These are phyloP conservation scores for Trametes hirsuta DNA, from an alignment of 1,284 basidiomycete genomes.

Conservation along the genomic window DNA sequence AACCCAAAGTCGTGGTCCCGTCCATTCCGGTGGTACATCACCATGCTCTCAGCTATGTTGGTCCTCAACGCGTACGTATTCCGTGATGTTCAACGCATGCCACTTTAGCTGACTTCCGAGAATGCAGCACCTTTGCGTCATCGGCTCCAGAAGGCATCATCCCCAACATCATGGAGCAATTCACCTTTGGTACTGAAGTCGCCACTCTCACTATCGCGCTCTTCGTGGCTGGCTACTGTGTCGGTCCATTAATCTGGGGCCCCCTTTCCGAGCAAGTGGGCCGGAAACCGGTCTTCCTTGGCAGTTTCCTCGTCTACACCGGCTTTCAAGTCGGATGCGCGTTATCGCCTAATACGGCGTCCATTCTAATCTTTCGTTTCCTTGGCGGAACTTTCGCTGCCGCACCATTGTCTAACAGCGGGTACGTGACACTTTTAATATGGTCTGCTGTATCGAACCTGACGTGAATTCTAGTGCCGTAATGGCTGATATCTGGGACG, in stretches of 20 bases:
- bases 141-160: slow-evolving; percentile 57
- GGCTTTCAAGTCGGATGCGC: slow-evolving; percentile 37
- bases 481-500: slow-evolving; percentile 41
- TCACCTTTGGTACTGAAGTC: slow-evolving; percentile 57
- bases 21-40: slow-evolving; percentile 66
- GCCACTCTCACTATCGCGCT: slow-evolving; percentile 43
- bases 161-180: slow-evolving; percentile 50
- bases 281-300: slow-evolving; percentile 67
- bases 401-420: slow-evolving; percentile 35
- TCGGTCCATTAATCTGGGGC: slow-evolving; percentile 68
- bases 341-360: slow-evolving; percentile 34
- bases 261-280: slow-evolving; percentile 63
- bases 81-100: too few relatives aligned
- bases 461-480: slow-evolving; percentile 29
- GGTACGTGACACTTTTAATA: slow-evolving; percentile 22
- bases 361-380: slow-evolving; percentile 37
- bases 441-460: background rate
- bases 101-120: background rate
- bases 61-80: slow-evolving; percentile 66
- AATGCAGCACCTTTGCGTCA: slow-evolving; percentile 61
- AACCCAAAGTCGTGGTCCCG: slow-evolving; percentile 65
- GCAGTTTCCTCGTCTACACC: slow-evolving; percentile 36
- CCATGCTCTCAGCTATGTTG: slow-evolving; percentile 58
- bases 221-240: slow-evolving; percentile 49
- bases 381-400: slow-evolving; percentile 37